Percentiles rank a stretch among this genome's conserved stretches.
These are phyloP conservation scores for Dimargaris verticillata DNA, from an alignment of 192 early-diverging fungal genomes.

Conservation along the genomic window DNA sequence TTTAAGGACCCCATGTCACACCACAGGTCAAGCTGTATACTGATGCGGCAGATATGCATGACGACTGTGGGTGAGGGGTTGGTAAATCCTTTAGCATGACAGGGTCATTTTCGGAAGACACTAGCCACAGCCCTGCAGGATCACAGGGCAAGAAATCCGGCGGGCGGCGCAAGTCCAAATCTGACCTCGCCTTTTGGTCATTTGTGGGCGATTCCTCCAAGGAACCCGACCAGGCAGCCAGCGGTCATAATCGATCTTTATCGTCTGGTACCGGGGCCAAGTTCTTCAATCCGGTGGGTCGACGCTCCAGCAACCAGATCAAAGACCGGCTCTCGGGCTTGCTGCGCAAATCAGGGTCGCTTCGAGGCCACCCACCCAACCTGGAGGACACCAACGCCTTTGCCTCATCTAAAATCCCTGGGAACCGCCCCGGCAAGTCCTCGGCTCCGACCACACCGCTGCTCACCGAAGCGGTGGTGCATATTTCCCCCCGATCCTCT, in stretches of 20 bases:
- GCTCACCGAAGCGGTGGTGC: slow-evolving; percentile 4
- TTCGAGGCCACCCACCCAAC: not conserved
- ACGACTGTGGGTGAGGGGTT: too few relatives aligned
- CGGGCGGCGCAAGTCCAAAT: not conserved
- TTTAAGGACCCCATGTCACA: too few relatives aligned
- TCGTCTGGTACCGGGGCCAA: not conserved
- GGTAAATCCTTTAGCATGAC: too few relatives aligned
- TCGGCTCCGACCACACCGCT: slow-evolving; percentile 8
- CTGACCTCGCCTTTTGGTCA: slow-evolving; percentile 1
- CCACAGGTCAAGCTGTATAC: too few relatives aligned
- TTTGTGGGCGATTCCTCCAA: not conserved
- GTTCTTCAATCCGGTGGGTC: not conserved
- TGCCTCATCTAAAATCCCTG: not conserved
- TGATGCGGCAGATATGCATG: too few relatives aligned
- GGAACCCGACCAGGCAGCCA: not conserved
- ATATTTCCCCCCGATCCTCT: slow-evolving; percentile 6
- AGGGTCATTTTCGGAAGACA: too few relatives aligned
- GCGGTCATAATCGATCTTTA: not conserved
- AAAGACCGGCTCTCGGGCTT: slow-evolving; percentile 2
- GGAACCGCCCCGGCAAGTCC: not conserved
- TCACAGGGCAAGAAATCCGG: too few relatives aligned
- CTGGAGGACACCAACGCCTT: not conserved
- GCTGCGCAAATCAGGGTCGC: not conserved
- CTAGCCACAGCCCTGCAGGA: too few relatives aligned
- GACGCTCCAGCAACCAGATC: not conserved